Base-by-base conservation (phyloP, 306 rosid species). In the Acacia crassicarpa region DNA sequence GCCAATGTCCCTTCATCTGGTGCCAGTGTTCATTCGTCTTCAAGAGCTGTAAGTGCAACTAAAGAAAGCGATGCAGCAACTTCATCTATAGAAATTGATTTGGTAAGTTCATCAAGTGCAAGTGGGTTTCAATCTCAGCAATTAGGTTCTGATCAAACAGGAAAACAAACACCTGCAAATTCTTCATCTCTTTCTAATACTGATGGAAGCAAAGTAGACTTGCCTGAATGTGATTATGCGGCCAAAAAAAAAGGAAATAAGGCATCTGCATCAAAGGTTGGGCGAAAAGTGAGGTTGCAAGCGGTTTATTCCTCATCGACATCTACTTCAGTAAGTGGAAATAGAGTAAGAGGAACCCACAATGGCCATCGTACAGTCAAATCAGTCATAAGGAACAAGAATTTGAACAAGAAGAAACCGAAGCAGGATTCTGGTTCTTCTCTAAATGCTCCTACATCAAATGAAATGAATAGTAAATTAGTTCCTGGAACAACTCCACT, bases 351-450 rank as follows among this genome's bases (percentile, higher is more conserved):
- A 86, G 75, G 83, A 84, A 72, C 97, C 78, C 84, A 87, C 78
- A 92, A 70, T 88, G 78, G 83, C 33, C 75, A 89, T 63, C 90
- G 89, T 59, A 73, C 91, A 11, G 86, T 88, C 79, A 95, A 89
- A 89, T 83, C 92, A 33, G 90, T 85, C 67, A 78, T 87, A 81
- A 89, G 93, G 91, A 95, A 84, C 90, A 91, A 91, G 85, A 94
- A 68, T 76, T 74, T 82, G 70, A 75, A 80, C 59, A 93, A 91
- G 91, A 93, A 90, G 90, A 95, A 95, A 82, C 74, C 79, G 33
- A 91, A 87, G 82, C 94, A 88, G 88, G 86, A 86, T 76, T 79
- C 91, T 70, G 72, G 77, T 76, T 88, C 95, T 81, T 86, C 89
- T 80, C 82, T 74, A 68, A 65, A 82, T 80, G 81, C 80, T 63